These are phyloP conservation scores for Trichophyton verrucosum DNA, from an alignment of 2,329 filamentous ascomycete genomes.

Conservation along the genomic window DNA sequence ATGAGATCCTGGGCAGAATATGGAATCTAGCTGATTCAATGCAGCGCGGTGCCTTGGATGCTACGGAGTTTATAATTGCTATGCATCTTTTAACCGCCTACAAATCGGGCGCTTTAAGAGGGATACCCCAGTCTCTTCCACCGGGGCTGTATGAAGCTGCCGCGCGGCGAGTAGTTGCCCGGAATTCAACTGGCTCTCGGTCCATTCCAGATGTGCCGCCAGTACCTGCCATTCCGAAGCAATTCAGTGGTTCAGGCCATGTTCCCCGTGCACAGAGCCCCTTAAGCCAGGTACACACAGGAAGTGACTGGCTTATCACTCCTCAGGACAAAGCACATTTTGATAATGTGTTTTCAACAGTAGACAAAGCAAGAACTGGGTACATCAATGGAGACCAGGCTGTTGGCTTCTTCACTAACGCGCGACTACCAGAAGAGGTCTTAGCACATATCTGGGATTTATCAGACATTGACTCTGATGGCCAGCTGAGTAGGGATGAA, in stretches of 20 bases:
- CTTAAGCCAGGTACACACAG: slow-evolving; percentile 42
- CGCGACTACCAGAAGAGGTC: slow-evolving; percentile 73
- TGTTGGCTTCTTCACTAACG: slow-evolving; percentile 86
- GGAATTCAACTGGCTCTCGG: slow-evolving; percentile 41
- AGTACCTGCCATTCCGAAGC: slow-evolving; percentile 62
- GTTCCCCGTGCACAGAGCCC: slow-evolving; percentile 50
- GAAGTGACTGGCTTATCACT: slow-evolving; percentile 68
- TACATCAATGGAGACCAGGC: slow-evolving; percentile 90
- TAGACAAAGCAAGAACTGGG: slow-evolving; percentile 70
- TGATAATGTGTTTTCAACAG: slow-evolving; percentile 68
- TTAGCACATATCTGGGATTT: slow-evolving; percentile 96
- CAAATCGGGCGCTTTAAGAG: slow-evolving; percentile 69
- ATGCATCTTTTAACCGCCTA: slow-evolving; percentile 94
- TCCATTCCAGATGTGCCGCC: slow-evolving; percentile 39
- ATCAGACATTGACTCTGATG: slow-evolving; percentile 83
- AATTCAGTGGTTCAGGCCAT: slow-evolving; percentile 55
- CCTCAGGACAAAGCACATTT: slow-evolving; percentile 77
- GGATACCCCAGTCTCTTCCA: slow-evolving; percentile 67
- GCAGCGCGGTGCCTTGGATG: slow-evolving; percentile 72
- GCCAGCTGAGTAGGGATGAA: slow-evolving; percentile 72
- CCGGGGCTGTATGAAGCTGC: slow-evolving; percentile 84
- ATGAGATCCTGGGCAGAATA: slow-evolving; percentile 83
- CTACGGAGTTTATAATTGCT: slow-evolving; percentile 90
- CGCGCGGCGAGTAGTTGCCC: slow-evolving; percentile 49
- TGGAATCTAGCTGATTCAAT: slow-evolving; percentile 93